phyloP scores from a whole-genome alignment of 2,329 filamentous ascomycete species.

The Penicillium nordicum region DNA sequence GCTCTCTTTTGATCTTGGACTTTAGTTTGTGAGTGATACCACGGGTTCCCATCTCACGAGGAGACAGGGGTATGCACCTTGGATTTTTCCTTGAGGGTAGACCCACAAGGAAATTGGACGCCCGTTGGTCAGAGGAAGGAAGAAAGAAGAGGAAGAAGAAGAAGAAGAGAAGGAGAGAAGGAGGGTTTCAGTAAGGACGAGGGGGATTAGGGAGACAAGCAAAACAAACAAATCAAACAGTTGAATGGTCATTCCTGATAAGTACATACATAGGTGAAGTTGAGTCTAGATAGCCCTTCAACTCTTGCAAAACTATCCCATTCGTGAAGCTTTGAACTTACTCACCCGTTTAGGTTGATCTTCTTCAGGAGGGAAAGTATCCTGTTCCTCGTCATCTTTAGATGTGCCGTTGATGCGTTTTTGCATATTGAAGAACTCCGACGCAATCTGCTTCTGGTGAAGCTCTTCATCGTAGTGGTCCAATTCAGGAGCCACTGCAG shows the following conservation, averaged over 20 bases:
- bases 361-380: slow-evolving; percentile 65
- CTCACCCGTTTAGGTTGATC: slow-evolving; percentile 47
- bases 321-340: slow-evolving; percentile 47
- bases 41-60: not conserved
- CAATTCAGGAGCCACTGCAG: slow-evolving; percentile 44
- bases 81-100: not conserved
- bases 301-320: slow-evolving; percentile 26
- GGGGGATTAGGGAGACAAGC: not conserved
- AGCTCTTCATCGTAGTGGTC: slow-evolving; percentile 70
- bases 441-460: slow-evolving; percentile 71
- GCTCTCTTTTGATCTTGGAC: slow-evolving; percentile 8
- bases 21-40: slow-evolving; percentile 4
- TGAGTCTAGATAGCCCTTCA: not conserved
- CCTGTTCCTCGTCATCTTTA: slow-evolving; percentile 65
- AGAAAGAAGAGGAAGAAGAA: not conserved
- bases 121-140: slow-evolving; percentile 1
- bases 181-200: not conserved
- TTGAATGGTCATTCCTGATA: not conserved
- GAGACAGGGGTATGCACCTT: slow-evolving; percentile 7
- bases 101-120: slow-evolving; percentile 1
- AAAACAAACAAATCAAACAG: slow-evolving; percentile 5
- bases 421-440: slow-evolving; percentile 77
- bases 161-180: not conserved
- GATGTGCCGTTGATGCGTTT: slow-evolving; percentile 76
- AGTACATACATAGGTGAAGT: not conserved